Percentiles rank a stretch among this genome's conserved stretches.
Conservation (phyloP, 306 rosid species). For the Geum urbanum region DNA sequence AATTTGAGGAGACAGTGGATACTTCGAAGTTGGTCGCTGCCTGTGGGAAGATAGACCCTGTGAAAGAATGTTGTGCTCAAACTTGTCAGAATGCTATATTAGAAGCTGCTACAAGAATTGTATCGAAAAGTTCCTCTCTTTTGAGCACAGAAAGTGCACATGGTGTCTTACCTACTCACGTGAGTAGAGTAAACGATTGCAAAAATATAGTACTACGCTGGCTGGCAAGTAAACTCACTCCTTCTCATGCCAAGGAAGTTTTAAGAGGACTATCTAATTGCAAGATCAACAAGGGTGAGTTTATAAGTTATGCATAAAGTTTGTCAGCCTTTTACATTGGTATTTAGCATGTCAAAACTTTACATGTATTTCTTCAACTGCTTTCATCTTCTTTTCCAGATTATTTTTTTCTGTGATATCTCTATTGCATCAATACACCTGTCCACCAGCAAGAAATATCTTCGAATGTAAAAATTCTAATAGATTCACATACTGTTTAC, state of each 20-base stretch:
- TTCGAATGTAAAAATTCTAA: background rate
- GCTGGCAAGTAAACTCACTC: conserved; percentile 82
- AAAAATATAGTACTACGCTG: conserved; percentile 73
- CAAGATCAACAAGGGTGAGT: conserved; percentile 70
- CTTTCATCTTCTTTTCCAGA: background rate
- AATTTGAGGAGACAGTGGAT: conserved; percentile 60
- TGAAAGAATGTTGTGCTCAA: conserved; percentile 80
- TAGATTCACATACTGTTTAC: background rate
- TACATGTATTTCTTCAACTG: background rate
- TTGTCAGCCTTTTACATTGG: background rate
- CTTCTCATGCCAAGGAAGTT: conserved; percentile 68
- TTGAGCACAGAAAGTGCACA: conserved; percentile 45
- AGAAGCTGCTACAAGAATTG: conserved; percentile 79
- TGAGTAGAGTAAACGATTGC: conserved; percentile 57
- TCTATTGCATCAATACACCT: no score
- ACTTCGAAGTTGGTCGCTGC: conserved; percentile 76
- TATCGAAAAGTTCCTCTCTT: conserved; percentile 60
- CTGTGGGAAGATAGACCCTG: conserved; percentile 77
- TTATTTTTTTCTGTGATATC: background rate
- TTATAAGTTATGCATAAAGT: background rate
- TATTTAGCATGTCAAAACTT: background rate
- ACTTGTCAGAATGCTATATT: conserved; percentile 78
- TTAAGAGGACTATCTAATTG: conserved; percentile 89
- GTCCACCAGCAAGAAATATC: background rate
- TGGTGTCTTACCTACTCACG: conserved; percentile 50